phyloP scores from a whole-genome alignment of 73 alveolate genomes.

The Paramecium tetraurelia region DNA sequence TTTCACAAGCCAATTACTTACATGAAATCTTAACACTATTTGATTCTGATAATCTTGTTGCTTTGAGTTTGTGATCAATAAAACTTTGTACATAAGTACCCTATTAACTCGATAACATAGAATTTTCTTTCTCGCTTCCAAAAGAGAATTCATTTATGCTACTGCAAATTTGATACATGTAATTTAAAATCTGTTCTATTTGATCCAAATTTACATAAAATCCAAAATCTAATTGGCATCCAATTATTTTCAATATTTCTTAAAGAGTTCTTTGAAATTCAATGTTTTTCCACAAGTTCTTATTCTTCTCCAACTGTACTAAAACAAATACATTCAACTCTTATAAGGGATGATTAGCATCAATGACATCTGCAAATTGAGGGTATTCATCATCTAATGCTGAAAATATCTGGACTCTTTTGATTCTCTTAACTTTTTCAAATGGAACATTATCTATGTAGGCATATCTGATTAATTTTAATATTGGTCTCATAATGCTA shows the following conservation, averaged over 20 bases:
- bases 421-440: background rate
- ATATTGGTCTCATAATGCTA: background rate
- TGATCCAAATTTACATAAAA: background rate
- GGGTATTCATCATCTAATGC: background rate
- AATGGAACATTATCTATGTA: background rate
- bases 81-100: background rate
- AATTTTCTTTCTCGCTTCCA: background rate
- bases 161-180: background rate
- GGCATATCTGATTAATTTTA: background rate
- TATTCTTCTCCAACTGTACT: background rate
- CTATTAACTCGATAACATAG: background rate
- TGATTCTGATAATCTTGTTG: background rate
- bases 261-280: background rate
- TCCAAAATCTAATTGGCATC: background rate
- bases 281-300: background rate
- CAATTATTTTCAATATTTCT: background rate
- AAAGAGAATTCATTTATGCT: background rate
- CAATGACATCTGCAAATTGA: background rate
- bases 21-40: background rate
- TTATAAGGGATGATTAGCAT: background rate
- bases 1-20: conserved; percentile 27
- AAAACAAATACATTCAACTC: background rate
- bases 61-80: background rate
- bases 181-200: background rate
- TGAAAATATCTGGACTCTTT: background rate